Evolutionary conservation across 305 asterid species (phyloP).

Genomic region (Salvia sclarea): DNA sequence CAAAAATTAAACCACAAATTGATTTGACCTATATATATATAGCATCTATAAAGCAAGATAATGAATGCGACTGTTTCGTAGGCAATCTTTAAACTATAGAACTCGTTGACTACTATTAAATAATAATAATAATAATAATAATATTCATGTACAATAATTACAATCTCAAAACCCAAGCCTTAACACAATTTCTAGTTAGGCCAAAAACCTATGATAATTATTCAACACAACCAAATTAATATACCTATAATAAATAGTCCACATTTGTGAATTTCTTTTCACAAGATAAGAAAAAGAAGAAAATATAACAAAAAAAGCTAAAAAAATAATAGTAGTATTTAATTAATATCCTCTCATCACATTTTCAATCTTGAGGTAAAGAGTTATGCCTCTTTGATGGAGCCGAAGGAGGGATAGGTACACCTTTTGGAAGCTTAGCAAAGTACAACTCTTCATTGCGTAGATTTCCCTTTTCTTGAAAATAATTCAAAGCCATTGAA

Average conservation of each 20-base stretch:
- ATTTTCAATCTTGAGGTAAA: conserved; percentile 38
- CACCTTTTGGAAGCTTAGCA: conserved; percentile 53
- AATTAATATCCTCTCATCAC: background rate
- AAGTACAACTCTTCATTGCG: conserved; percentile 35
- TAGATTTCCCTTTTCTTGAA: conserved; percentile 27
- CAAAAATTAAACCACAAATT: too few species aligned
- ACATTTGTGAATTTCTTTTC: background rate
- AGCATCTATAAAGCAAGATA: background rate
- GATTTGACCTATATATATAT: background rate
- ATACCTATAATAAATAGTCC: background rate
- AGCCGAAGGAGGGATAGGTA: conserved; percentile 65
- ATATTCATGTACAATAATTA: conserved; percentile 25
- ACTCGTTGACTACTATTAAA: conserved; percentile 5
- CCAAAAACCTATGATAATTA: conserved; percentile 24
- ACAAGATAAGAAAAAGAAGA: too few species aligned
- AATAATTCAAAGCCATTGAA: conserved; percentile 22
- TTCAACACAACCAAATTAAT: background rate
- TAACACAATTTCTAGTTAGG: conserved; percentile 14
- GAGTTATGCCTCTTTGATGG: conserved; percentile 76
- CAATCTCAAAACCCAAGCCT: conserved; percentile 17
- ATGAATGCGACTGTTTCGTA: background rate
- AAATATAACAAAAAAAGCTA: too few species aligned
- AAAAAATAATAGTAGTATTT: too few species aligned
- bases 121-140: too few species aligned
- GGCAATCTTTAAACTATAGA: conserved; percentile 1